These are phyloP conservation scores for Buxus sempervirens DNA, from an alignment of 164 flowering plant genomes.

Conservation along the genomic window DNA sequence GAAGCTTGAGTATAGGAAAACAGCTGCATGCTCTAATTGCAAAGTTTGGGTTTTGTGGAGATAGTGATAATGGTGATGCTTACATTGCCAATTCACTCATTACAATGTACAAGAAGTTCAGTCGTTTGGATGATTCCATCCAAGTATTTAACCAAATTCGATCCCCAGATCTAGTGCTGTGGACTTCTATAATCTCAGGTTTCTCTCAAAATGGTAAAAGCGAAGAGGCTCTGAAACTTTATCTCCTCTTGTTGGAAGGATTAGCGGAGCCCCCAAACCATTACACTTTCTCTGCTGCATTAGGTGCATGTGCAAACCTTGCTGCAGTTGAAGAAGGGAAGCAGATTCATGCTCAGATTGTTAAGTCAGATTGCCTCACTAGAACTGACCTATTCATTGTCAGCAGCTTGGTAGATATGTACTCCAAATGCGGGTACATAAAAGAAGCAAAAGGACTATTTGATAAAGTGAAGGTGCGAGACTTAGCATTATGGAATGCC, in stretches of 20 bases:
- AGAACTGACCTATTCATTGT: constrained; percentile 14
- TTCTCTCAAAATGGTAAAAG: constrained; percentile 22
- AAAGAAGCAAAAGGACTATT: constrained; percentile 22
- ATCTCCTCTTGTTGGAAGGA: constrained; percentile 19
- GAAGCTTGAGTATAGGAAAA: constrained; percentile 15
- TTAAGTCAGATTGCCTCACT: constrained; percentile 12
- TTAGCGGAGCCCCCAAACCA: constrained; percentile 20
- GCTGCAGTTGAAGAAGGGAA: constrained; percentile 31
- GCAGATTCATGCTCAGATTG: constrained; percentile 28
- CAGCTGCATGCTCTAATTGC: constrained; percentile 26
- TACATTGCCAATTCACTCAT: constrained; percentile 22
- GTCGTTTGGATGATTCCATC: constrained; percentile 19
- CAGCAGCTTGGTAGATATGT: constrained; percentile 24
- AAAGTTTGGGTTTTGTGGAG: constrained; percentile 21
- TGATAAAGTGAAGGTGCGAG: constrained; percentile 20
- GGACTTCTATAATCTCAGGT: constrained; percentile 26
- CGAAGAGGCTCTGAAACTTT: constrained; percentile 18
- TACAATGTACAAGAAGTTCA: constrained; percentile 17
- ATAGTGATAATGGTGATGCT: not conserved
- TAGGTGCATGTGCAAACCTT: constrained; percentile 18
- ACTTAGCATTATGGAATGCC: constrained; percentile 29
- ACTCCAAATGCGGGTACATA: constrained; percentile 26
- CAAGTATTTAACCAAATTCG: constrained; percentile 13
- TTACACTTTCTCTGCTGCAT: constrained; percentile 23
- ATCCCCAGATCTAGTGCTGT: constrained; percentile 20